Evolutionary conservation across 306 rosid species (phyloP).

Genomic region (Vicia faba): DNA sequence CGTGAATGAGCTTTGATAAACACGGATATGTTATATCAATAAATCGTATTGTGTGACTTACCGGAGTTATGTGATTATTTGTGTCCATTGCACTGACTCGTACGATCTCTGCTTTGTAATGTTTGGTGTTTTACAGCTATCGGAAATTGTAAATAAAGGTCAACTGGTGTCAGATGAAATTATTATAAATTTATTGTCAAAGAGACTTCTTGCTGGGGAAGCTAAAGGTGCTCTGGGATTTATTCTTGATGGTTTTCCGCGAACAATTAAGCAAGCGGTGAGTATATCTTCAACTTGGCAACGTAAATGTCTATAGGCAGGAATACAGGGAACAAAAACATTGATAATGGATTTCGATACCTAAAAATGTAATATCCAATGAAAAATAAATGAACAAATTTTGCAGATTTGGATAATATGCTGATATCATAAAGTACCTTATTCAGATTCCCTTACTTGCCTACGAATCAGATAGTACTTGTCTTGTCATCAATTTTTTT

Average conservation of each 20-base stretch:
- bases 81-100: neutral
- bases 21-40: slow-evolving; percentile 20
- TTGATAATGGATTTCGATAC: slow-evolving; percentile 14
- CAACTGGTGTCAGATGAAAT: slow-evolving; percentile 91
- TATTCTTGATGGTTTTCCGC: slow-evolving; percentile 98
- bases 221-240: slow-evolving; percentile 79
- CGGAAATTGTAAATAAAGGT: slow-evolving; percentile 90
- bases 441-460: too few relatives aligned
- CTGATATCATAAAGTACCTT: too few relatives aligned
- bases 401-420: slow-evolving; percentile 20
- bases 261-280: slow-evolving; percentile 91
- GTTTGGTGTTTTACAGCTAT: slow-evolving; percentile 56
- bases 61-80: slow-evolving; percentile 17
- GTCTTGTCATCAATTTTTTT: too few relatives aligned
- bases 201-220: slow-evolving; percentile 76
- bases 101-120: slow-evolving; percentile 15
- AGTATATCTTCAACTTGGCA: slow-evolving; percentile 46
- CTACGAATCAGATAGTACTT: too few relatives aligned
- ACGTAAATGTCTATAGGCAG: slow-evolving; percentile 21
- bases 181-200: slow-evolving; percentile 75
- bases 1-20: slow-evolving; percentile 8
- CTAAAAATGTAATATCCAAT: slow-evolving; percentile 20
- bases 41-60: slow-evolving; percentile 10
- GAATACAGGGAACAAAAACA: slow-evolving; percentile 14
- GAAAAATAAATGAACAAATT: slow-evolving; percentile 15